phyloP scores from a whole-genome alignment of 306 rosid species.

The Gastrolobium bilobum region DNA sequence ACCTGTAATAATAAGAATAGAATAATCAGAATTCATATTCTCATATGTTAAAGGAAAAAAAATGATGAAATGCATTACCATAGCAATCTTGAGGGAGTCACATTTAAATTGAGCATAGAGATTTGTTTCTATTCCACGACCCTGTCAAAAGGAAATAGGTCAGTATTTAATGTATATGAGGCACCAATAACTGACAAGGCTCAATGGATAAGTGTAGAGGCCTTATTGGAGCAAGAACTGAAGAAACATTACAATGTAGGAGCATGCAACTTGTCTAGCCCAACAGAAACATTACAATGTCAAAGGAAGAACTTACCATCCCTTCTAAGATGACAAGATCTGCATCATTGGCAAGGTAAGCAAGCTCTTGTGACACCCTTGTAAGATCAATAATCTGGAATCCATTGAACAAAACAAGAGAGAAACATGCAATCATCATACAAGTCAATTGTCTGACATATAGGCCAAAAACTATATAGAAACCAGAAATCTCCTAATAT shows the following conservation, averaged over 20 bases:
- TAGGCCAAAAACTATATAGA: neutral
- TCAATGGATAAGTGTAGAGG: neutral
- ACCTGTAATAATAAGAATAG: constrained; percentile 60
- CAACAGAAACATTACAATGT: constrained; percentile 16
- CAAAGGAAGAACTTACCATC: constrained; percentile 71
- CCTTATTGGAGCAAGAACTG: constrained; percentile 3
- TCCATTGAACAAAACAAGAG: constrained; percentile 40
- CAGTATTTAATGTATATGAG: neutral
- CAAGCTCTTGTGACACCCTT: constrained; percentile 81
- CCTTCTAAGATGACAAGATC: constrained; percentile 92
- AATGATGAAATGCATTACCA: constrained; percentile 61
- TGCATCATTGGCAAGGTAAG: constrained; percentile 75
- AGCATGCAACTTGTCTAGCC: constrained; percentile 18
- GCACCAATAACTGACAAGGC: neutral
- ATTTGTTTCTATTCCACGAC: constrained; percentile 96
- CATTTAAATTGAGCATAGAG: constrained; percentile 88
- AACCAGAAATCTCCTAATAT: constrained; percentile 9
- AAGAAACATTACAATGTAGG: neutral
- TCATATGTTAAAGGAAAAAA: constrained; percentile 3
- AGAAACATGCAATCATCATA: constrained; percentile 24
- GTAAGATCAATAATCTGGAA: constrained; percentile 86
- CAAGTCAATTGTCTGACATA: neutral
- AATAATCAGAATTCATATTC: neutral
- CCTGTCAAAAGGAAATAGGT: constrained; percentile 63
- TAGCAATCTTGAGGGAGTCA: constrained; percentile 91